Base-by-base conservation (phyloP, 2,329 filamentous ascomycete genomes). In the Fusarium humuli region DNA sequence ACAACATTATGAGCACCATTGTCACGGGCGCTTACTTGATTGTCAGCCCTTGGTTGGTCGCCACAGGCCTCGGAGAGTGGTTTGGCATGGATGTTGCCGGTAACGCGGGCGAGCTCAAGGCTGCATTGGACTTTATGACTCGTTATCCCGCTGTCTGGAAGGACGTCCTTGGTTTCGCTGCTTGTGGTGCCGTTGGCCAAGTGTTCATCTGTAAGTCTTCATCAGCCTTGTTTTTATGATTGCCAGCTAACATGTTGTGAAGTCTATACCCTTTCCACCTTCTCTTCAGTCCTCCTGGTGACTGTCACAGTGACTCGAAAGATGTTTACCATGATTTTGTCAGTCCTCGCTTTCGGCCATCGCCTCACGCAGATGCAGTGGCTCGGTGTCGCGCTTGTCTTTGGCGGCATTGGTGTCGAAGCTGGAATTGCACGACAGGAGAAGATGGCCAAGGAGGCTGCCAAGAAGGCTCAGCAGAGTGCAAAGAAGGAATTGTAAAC, bases 251-350 rank as follows among this genome's bases (percentile, higher is more conserved):
- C 59, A 34, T 23, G 12, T 25, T 22, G 32, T 14, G 10, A 34
- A 91, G 89, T 97, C 85, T 94, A 97, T 82, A 98, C 96, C 0
- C 87, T 99, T 8, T 92, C 94, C 16, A 93, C 92, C 52, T 99
- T 98, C 83, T 96, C 93, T 12, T 96, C 92, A 12, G 88, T 99
- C 50, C 87, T 98, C 54, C 89, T 99, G 52, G 95, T 98, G 45
- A 98, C 96, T 7, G 94, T 99, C 5, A 99, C 94, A 3, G 96
- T 99, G 47, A 99, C 96, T 47, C 88, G 96, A 77, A 99, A 99
- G 84, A 99, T 99, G 96, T 88, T 98, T 79, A 98, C 95, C 72
- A 99, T 99, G 96, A 93, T 98, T 64, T 86, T 98, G 54, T 97
- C 94, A 57, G 96, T 99, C 29, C 85, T 98, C 65, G 94, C 94